Evolutionary conservation across 2,329 filamentous ascomycete genomes (phyloP), one percentile per base, ranked within the genome.

Genomic region (Thelonectria discophora): DNA sequence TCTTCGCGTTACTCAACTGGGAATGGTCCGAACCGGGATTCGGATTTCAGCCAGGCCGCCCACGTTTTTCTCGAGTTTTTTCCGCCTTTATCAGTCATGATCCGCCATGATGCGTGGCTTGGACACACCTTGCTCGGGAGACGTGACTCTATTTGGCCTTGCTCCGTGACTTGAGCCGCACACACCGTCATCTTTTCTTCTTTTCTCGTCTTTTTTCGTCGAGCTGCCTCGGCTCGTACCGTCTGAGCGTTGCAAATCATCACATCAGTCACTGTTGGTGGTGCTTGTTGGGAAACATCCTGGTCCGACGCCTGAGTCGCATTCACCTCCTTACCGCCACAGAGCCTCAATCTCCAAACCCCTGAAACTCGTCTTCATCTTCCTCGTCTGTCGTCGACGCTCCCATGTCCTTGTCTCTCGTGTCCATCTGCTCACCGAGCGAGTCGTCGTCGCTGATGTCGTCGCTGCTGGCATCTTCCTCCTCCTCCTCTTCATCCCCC

Each of bases 301-400:
- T 24, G 42, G 40, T 50, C 47, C 45, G 54, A 51, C 43, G 43
- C 32, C 48, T 8, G 32, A 39, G 39, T 58, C 54, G 48, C 49
- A 50, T 58, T 57, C 58, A 17, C 55, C 32, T 18, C 56, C 17
- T 47, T n/a, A 15, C 45, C 30, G 27, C 18, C 51, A 52, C 17
- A 24, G 34, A 32, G 21, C 39, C 43, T 70, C 55, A 73, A 65
- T 72, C 69, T 47, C 58, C 70, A 53, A 72, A 52, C 18, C 71
- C 71, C 24, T 65, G 55, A 67, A 70, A 73, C 60, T 71, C 71
- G 46, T 72, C 68, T 20, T 67, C 61, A 8, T 70, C 66, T 34
- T 24, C 21, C 21, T 40, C 58, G 32, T 55, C 54, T 45, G 47
- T 43, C 13, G 54, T 43, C n/a, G 52, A 51, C 40, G 42, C 55